Conservation (phyloP, 2,329 filamentous ascomycete species). For the Macrophomina pseudophaseolina region DNA sequence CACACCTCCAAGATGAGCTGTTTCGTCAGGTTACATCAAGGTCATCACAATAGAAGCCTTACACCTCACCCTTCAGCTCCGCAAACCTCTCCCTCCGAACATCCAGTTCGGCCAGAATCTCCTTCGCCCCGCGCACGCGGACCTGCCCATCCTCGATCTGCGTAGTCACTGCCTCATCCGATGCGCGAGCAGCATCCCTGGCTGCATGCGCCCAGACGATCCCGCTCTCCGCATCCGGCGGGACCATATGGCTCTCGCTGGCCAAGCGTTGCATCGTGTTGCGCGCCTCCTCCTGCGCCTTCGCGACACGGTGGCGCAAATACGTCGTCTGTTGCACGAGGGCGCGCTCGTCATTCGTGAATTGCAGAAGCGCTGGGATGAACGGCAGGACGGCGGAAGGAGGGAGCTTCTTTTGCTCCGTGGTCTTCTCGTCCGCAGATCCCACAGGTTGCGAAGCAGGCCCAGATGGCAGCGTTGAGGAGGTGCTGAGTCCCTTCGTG, state of each 20-base stretch:
- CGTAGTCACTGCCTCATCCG: conserved; percentile 13
- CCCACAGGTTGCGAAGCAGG: not conserved
- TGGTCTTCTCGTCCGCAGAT: not conserved
- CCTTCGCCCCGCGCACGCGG: conserved; percentile 14
- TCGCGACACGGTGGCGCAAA: conserved; percentile 39
- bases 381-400: conserved; percentile 37
- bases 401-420: not conserved
- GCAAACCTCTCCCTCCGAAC: conserved; percentile 2
- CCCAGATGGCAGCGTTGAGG: not conserved
- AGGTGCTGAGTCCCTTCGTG: not conserved
- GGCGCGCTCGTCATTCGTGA: conserved; percentile 36
- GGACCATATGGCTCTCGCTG: conserved; percentile 46
- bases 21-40: too few species aligned
- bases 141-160: not conserved
- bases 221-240: conserved; percentile 33
- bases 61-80: conserved; percentile 4
- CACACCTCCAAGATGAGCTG: too few species aligned
- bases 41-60: not conserved
- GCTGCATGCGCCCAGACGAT: conserved; percentile 29
- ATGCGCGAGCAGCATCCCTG: not conserved
- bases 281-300: conserved; percentile 37
- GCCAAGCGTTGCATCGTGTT: conserved; percentile 41
- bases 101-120: conserved; percentile 22
- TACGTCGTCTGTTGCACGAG: conserved; percentile 43
- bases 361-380: conserved; percentile 36